Evolutionary conservation across 208 protist genomes (phyloP), one percentile per base, ranked within the genome.

Genomic region (Wallacemonas rigidus): DNA sequence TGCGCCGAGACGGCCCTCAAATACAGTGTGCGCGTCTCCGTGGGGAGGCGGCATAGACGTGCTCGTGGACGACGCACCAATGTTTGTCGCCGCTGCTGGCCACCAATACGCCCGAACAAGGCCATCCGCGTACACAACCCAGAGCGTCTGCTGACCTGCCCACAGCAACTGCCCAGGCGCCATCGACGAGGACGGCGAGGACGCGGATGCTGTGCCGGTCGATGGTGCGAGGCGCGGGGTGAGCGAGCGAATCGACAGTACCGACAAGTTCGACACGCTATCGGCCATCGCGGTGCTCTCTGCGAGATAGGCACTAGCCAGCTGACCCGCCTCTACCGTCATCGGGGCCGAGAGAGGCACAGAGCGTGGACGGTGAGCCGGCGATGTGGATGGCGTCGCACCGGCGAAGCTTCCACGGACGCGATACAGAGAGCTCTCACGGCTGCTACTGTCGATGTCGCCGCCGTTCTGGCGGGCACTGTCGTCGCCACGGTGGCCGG

Each of bases 121-220:
- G 56, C 81, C 73, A 47, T 93, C 85, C 17, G 74, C 75, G 74
- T 87, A 93, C 14, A 89, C 57, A 3, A 86, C 72, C 88, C 88
- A 93, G 50, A 93, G 70, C 57, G 72, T 74, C 26, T 67, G 58
- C 43, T 51, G 69, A 3, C 77, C 81, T 7, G 57, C 69, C 81
- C 81, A 86, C 50, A 69, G 60, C 43, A 83, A 69, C n/a, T 73
- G 77, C 53, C 45, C 50, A 5, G 78, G 79, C 0, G 74, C 75
- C 1, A 7, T n/a, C 26, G 56, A 11, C 6, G 56, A 36, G 8
- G 56, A 4, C 6, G 26, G 14, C 7, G 56, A 62, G 35, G 56
- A 62, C 14, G 56, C 38, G 36, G 56, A 41, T 17, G 54, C 14
- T 11, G 11, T 8, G 15, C 77, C 71, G 36, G 69, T 79, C 41